phyloP scores from a whole-genome alignment of 169 alveolate genomes.

The Plasmodium ovale region DNA sequence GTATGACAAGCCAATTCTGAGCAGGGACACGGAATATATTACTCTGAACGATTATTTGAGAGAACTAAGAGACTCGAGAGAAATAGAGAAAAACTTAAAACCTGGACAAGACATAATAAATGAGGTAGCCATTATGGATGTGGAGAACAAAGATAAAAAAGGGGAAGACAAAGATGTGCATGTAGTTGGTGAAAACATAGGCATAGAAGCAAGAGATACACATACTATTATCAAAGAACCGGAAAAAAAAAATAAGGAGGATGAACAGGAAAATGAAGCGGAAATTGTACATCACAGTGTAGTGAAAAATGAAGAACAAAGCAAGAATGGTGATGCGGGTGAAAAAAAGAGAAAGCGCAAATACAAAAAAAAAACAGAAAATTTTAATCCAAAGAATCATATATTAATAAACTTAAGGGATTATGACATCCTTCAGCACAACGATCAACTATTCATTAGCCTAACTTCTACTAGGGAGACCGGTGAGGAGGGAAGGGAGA shows the following conservation, averaged over 20 bases:
- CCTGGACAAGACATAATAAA: not conserved
- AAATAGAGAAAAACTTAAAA: conserved; percentile 3
- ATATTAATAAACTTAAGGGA: conserved; percentile 52
- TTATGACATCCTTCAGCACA: conserved; percentile 45
- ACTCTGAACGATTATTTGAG: conserved; percentile 49
- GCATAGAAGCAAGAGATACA: not conserved
- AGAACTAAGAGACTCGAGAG: conserved; percentile 17
- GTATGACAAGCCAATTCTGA: conserved; percentile 18
- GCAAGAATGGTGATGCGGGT: not conserved
- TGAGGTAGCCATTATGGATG: conserved; percentile 17
- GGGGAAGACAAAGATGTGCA: conserved; percentile 1
- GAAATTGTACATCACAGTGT: not conserved
- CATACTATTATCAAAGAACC: not conserved
- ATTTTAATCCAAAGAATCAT: conserved; percentile 30
- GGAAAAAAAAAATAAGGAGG: not conserved
- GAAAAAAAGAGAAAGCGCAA: conserved; percentile 18
- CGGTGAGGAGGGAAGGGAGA: conserved; percentile 1
- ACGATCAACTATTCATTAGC: conserved; percentile 58
- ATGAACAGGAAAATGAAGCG: conserved; percentile 4
- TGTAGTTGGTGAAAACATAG: not conserved
- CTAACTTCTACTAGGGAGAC: conserved; percentile 18
- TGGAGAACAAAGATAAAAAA: conserved; percentile 3
- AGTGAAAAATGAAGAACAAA: not conserved
- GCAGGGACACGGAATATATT: conserved; percentile 9
- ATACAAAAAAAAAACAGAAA: conserved; percentile 15